A percentile compares a stretch with the other conserved stretches of the same genome.
These are phyloP conservation scores for Neofusicoccum kwambonambiense DNA, from an alignment of 2,329 filamentous ascomycete species.

Conservation along the genomic window DNA sequence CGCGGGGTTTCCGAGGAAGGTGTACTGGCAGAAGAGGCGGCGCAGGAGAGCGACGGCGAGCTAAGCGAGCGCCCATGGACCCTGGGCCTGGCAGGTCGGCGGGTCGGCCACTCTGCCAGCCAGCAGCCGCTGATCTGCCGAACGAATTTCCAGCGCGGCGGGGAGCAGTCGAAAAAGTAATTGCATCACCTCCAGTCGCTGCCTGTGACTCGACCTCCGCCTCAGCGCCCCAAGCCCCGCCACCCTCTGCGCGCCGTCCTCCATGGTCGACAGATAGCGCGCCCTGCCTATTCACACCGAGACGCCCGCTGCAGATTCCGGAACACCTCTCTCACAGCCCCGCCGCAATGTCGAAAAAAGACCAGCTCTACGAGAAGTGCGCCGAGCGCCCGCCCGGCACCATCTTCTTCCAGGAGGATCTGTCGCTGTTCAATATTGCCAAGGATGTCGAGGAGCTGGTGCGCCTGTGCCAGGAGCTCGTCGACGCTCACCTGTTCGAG, in stretches of 20 bases:
- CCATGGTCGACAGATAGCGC: constrained; percentile 17
- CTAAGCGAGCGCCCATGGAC: no score
- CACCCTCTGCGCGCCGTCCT: background rate
- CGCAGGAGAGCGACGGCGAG: no score
- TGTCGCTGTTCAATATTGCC: constrained; percentile 35
- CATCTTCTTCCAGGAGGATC: constrained; percentile 41
- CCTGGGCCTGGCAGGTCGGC: no score
- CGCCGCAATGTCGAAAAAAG: constrained; percentile 23
- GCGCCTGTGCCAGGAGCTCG: constrained; percentile 33
- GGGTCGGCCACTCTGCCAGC: no score
- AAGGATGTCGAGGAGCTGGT: constrained; percentile 34
- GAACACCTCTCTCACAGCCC: background rate
- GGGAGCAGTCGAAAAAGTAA: constrained; percentile 7
- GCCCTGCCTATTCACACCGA: background rate
- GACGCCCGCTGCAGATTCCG: background rate
- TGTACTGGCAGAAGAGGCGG: no score
- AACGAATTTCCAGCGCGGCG: constrained; percentile 11
- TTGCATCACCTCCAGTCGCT: background rate
- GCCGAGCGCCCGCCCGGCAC: constrained; percentile 33
- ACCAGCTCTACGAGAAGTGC: constrained; percentile 40
- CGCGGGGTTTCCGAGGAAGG: no score
- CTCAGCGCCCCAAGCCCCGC: background rate
- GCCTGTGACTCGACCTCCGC: background rate
- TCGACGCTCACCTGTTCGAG: constrained; percentile 38
- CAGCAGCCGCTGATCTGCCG: constrained; percentile 4